phyloP scores from a whole-genome alignment of 306 rosid species.

The Acacia melanoxylon region DNA sequence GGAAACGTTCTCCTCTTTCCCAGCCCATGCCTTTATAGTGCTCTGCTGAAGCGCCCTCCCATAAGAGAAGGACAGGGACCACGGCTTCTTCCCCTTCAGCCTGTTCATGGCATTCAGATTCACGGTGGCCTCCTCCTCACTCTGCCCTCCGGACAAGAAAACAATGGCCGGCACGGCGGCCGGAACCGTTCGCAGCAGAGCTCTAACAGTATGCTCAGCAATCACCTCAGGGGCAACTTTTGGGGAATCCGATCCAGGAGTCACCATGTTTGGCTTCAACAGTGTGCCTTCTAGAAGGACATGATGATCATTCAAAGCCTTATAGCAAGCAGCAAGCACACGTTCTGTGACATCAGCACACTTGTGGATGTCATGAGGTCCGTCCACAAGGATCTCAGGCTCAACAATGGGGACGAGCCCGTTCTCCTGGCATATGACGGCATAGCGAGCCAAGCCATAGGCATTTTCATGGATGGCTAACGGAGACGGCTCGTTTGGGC shows the following conservation, averaged over 20 bases:
- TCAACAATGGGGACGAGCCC: constrained; percentile 82
- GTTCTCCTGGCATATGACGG: constrained; percentile 75
- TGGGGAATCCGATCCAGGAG: constrained; percentile 68
- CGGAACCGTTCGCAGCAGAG: constrained; percentile 69
- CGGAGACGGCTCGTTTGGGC: constrained; percentile 72
- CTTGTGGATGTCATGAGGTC: constrained; percentile 61
- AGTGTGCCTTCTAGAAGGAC: constrained; percentile 78
- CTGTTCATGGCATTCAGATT: constrained; percentile 80
- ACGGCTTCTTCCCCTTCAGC: constrained; percentile 72
- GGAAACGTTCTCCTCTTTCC: constrained; percentile 57
- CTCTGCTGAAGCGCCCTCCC: constrained; percentile 85
- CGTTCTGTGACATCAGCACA: constrained; percentile 75
- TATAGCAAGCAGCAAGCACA: constrained; percentile 88
- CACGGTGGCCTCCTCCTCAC: constrained; percentile 79
- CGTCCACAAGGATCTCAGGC: constrained; percentile 84
- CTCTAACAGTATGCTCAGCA: constrained; percentile 61
- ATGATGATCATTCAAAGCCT: constrained; percentile 75
- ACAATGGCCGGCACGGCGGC: constrained; percentile 72
- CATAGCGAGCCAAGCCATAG: constrained; percentile 76
- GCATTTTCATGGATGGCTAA: constrained; percentile 71
- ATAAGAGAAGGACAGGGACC: constrained; percentile 76
- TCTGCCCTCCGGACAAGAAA: constrained; percentile 85
- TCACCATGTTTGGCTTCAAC: constrained; percentile 89
- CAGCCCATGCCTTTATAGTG: constrained; percentile 77
- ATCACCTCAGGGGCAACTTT: constrained; percentile 65